phyloP scores from a whole-genome alignment of 441 rosid genomes.

The Pelargonium australe region DNA sequence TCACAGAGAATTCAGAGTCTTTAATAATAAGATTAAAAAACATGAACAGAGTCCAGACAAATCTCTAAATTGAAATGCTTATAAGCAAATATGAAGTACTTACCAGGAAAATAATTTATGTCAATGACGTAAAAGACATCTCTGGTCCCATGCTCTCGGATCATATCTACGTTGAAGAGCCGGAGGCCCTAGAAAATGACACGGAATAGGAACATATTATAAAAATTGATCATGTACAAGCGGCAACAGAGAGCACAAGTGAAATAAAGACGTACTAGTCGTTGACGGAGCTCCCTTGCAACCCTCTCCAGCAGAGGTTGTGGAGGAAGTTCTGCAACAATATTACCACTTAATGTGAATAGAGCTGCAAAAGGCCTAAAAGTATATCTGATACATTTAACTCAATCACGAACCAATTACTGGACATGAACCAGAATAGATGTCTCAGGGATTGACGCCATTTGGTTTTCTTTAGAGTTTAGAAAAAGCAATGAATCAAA shows the following conservation, averaged over 20 bases:
- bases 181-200: constrained; percentile 37
- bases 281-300: constrained; percentile 67
- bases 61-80: neutral
- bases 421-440: neutral
- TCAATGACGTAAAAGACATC: constrained; percentile 57
- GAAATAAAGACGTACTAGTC: constrained; percentile 45
- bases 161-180: constrained; percentile 58
- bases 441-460: neutral
- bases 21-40: too few species aligned
- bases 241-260: neutral
- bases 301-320: constrained; percentile 69
- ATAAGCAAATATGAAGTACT: constrained; percentile 17
- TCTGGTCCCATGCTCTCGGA: constrained; percentile 56
- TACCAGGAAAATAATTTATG: constrained; percentile 68
- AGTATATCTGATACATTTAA: neutral
- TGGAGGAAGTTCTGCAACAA: constrained; percentile 78
- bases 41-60: too few species aligned
- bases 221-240: neutral
- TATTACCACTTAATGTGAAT: constrained; percentile 11
- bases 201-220: neutral
- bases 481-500: neutral
- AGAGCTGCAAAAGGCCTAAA: neutral
- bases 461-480: neutral
- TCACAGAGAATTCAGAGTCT: neutral
- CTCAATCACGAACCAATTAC: neutral